Evolutionary conservation across 1,284 basidiomycete species (phyloP).

Genomic region (Rhodotorula sp.): DNA sequence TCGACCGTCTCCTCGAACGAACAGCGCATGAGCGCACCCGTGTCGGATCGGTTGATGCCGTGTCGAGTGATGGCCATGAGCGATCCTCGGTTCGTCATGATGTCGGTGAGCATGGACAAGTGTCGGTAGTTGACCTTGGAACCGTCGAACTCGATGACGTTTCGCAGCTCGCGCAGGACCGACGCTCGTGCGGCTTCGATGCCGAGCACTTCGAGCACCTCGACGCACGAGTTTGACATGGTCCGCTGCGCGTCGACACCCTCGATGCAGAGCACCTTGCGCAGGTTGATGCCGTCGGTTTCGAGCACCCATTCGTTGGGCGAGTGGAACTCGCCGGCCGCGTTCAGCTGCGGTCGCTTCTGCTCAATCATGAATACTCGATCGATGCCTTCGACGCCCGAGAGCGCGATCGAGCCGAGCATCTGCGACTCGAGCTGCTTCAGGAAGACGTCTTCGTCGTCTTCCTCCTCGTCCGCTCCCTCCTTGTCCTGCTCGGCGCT

Average conservation of each 20-base stretch:
- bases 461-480: slow-evolving; percentile 84
- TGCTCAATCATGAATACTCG: slow-evolving; percentile 93
- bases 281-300: slow-evolving; percentile 93
- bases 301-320: slow-evolving; percentile 92
- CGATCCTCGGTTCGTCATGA: slow-evolving; percentile 95
- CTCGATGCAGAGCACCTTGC: slow-evolving; percentile 88
- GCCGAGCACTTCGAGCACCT: slow-evolving; percentile 93
- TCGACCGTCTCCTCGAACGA: slow-evolving; percentile 99
- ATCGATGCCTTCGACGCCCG: slow-evolving; percentile 86
- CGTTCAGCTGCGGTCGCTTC: slow-evolving; percentile 65
- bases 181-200: slow-evolving; percentile 95
- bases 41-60: slow-evolving; percentile 97
- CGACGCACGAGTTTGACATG: slow-evolving; percentile 95
- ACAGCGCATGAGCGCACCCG: slow-evolving; percentile 94
- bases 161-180: slow-evolving; percentile 85
- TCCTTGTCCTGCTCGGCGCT: slow-evolving; percentile 51
- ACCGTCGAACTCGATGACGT: slow-evolving; percentile 98
- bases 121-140: slow-evolving; percentile 99
- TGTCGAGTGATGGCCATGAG: slow-evolving; percentile 99
- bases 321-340: slow-evolving; percentile 53
- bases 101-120: slow-evolving; percentile 87
- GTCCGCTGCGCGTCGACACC: slow-evolving; percentile 90
- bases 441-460: slow-evolving; percentile 95
- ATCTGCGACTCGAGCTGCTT: slow-evolving; percentile 94
- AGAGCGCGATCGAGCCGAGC: slow-evolving; percentile 91